phyloP scores from a whole-genome alignment of 139 green algal species.

The Tetraselmis striata region DNA sequence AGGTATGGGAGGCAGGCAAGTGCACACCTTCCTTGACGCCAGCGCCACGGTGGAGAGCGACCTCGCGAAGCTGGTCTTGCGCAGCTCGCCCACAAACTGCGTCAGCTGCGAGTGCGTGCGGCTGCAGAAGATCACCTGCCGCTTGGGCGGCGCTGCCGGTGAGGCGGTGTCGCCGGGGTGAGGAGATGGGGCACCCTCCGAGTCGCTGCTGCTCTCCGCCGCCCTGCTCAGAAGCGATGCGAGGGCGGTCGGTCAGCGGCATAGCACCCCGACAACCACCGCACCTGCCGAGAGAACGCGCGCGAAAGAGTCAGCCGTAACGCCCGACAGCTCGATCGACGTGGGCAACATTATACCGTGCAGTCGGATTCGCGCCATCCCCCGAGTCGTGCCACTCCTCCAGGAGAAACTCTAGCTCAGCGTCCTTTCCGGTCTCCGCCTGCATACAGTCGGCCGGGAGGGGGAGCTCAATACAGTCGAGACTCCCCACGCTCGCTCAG shows the following conservation, averaged over 20 bases:
- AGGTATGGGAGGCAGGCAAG: too few relatives aligned
- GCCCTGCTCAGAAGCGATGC: background rate
- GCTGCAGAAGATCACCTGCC: constrained; percentile 87
- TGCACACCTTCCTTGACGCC: constrained; percentile 53
- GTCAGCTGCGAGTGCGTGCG: constrained; percentile 94
- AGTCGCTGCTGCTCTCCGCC: constrained; percentile 12
- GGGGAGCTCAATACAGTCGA: background rate
- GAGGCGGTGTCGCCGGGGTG: background rate
- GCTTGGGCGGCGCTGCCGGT: background rate
- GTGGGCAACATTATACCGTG: too few relatives aligned
- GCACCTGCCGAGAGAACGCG: too few relatives aligned
- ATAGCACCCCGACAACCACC: too few relatives aligned
- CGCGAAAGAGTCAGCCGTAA: too few relatives aligned
- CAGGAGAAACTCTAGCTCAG: constrained; percentile 23
- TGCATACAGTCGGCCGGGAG: background rate
- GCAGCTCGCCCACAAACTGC: constrained; percentile 81
- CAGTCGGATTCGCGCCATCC: too few relatives aligned
- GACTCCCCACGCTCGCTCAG: too few relatives aligned
- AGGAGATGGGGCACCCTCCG: constrained; percentile 3
- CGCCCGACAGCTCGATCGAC: too few relatives aligned
- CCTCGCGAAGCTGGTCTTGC: constrained; percentile 55
- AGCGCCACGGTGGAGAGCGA: constrained; percentile 54
- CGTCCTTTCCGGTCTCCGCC: constrained; percentile 4
- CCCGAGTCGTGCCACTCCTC: constrained; percentile 16
- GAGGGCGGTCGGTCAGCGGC: constrained; percentile 6